Evolutionary conservation across 2,329 filamentous ascomycete species (phyloP).

Genomic region (Exserohilum turcica): DNA sequence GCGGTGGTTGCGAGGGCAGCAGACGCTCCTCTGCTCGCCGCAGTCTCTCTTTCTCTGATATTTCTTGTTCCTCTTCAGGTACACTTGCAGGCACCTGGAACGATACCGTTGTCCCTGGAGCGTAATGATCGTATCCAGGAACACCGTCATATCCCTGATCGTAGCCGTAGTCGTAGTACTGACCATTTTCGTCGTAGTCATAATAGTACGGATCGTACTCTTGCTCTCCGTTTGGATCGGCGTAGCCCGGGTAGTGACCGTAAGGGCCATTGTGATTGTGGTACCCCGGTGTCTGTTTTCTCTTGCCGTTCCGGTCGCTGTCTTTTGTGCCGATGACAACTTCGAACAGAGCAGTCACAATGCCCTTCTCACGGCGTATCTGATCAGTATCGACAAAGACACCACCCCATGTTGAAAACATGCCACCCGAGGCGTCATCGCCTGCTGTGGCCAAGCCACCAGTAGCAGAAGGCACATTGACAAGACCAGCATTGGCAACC

Average conservation of each 20-base stretch:
- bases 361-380: slow-evolving; percentile 84
- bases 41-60: slow-evolving; percentile 82
- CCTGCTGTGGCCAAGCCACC: slow-evolving; percentile 44
- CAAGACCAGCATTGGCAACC: slow-evolving; percentile 61
- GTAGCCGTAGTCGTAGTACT: slow-evolving; percentile 42
- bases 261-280: slow-evolving; percentile 22
- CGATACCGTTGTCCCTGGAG: slow-evolving; percentile 53
- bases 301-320: slow-evolving; percentile 62
- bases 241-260: slow-evolving; percentile 24
- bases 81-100: slow-evolving; percentile 60
- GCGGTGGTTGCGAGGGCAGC: slow-evolving; percentile 78
- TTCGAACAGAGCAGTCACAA: slow-evolving; percentile 86
- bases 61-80: slow-evolving; percentile 60
- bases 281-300: slow-evolving; percentile 38
- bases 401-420: slow-evolving; percentile 62
- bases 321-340: slow-evolving; percentile 86
- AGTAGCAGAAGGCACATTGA: slow-evolving; percentile 51
- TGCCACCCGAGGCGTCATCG: slow-evolving; percentile 50
- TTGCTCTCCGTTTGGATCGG: slow-evolving; percentile 19
- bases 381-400: slow-evolving; percentile 86
- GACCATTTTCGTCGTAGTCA: slow-evolving; percentile 39
- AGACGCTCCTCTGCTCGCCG: slow-evolving; percentile 77
- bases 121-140: slow-evolving; percentile 35
- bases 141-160: slow-evolving; percentile 40
- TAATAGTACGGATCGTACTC: slow-evolving; percentile 37